Conservation (phyloP, 2,329 filamentous ascomycete species). For the Colletotrichum tropicale region DNA sequence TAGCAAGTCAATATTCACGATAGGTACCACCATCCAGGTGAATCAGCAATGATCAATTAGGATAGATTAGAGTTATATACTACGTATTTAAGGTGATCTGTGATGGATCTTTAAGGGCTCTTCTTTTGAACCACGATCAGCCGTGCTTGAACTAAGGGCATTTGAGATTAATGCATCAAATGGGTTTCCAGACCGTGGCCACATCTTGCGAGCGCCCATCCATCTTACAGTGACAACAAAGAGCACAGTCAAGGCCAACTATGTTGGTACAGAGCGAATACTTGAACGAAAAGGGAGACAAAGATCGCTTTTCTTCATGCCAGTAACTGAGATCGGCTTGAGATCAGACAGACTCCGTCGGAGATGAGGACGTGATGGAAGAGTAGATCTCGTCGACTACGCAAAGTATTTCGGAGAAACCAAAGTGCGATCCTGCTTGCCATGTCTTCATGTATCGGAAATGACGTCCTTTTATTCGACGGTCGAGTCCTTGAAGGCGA, state of each 20-base stretch:
- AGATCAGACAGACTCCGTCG: neutral
- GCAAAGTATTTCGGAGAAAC: fast-evolving
- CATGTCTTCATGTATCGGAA: too few species aligned
- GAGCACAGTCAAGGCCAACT: neutral
- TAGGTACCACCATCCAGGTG: too few species aligned
- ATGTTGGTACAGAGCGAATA: neutral
- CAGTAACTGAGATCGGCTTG: neutral
- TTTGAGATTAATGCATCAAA: neutral
- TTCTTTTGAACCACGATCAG: neutral
- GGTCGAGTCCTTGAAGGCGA: too few species aligned
- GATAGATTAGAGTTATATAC: too few species aligned
- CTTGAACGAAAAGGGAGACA: neutral
- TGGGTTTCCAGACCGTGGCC: neutral
- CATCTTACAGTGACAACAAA: fast-evolving
- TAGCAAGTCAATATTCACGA: neutral
- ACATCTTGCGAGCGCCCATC: neutral
- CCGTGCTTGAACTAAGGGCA: neutral
- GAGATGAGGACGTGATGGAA: neutral
- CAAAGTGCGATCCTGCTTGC: neutral
- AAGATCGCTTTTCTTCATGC: neutral
- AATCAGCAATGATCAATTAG: too few species aligned
- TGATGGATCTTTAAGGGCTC: neutral
- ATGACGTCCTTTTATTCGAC: neutral
- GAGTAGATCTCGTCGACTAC: neutral
- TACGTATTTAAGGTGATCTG: fast-evolving